A percentile compares a stretch with the other conserved stretches of the same genome.
These are phyloP conservation scores for Prosopis cineraria DNA, from an alignment of 306 rosid genomes.

Conservation along the genomic window DNA sequence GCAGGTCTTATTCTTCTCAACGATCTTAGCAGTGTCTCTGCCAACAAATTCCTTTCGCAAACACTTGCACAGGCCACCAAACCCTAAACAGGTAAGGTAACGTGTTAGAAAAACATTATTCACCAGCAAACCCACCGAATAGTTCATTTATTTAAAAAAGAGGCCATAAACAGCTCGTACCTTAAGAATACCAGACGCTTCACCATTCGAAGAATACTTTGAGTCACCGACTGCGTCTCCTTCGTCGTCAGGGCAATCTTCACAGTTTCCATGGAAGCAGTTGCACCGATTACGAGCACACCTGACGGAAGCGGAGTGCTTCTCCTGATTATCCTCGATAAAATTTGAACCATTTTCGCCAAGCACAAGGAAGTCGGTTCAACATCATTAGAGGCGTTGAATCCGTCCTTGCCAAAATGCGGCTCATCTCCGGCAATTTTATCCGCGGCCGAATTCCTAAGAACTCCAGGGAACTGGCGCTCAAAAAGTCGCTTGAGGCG, in stretches of 20 bases:
- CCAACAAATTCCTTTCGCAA: constrained; percentile 70
- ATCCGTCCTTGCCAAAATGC: constrained; percentile 44
- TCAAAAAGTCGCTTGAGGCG: constrained; percentile 75
- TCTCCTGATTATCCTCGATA: constrained; percentile 80
- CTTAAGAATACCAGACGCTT: constrained; percentile 73
- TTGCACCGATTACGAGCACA: constrained; percentile 69
- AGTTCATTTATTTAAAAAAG: neutral
- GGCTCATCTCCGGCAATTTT: constrained; percentile 47
- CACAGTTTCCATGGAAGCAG: constrained; percentile 65
- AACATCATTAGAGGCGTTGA: constrained; percentile 41
- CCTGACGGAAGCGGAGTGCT: constrained; percentile 38
- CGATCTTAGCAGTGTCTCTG: constrained; percentile 73
- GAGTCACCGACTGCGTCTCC: constrained; percentile 40
- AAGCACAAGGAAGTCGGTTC: constrained; percentile 82
- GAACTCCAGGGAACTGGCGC: constrained; percentile 67
- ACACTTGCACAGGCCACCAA: constrained; percentile 58
- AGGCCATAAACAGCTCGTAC: constrained; percentile 31
- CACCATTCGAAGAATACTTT: constrained; percentile 42
- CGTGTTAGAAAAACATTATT: neutral
- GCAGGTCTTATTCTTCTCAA: constrained; percentile 75
- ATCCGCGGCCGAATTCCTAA: constrained; percentile 49
- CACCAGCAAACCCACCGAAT: neutral
- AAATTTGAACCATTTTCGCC: constrained; percentile 84
- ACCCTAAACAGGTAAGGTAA: constrained; percentile 43
- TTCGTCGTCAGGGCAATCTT: constrained; percentile 66